phyloP scores from a whole-genome alignment of 495 filamentous ascomycete genomes.

The Pseudomonodictys pantanalensis region DNA sequence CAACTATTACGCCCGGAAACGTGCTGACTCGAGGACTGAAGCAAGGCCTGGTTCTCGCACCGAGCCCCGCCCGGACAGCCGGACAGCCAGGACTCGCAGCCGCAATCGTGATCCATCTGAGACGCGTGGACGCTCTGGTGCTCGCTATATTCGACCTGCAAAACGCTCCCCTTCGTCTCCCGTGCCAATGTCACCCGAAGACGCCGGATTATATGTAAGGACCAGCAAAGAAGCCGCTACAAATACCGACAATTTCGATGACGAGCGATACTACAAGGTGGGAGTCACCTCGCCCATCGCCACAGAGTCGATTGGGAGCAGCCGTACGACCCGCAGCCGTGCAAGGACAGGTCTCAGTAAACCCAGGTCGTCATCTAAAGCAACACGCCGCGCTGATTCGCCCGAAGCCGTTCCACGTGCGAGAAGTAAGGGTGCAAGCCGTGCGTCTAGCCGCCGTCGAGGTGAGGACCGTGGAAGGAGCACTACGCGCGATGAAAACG shows the following conservation, averaged over 20 bases:
- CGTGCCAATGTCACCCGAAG: slow-evolving; percentile 87
- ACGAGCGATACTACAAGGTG: slow-evolving; percentile 45
- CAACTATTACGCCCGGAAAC: slow-evolving; percentile 58
- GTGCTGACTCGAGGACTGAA: slow-evolving; percentile 39
- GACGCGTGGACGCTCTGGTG: slow-evolving; percentile 62
- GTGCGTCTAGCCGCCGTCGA: slow-evolving; percentile 34
- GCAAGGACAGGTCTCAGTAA: slow-evolving; percentile 27
- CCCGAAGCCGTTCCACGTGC: slow-evolving; percentile 27
- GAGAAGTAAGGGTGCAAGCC: slow-evolving; percentile 25
- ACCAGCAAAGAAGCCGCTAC: slow-evolving; percentile 28
- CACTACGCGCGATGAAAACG: slow-evolving; percentile 13
- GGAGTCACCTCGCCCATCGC: slow-evolving; percentile 41
- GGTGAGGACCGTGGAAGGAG: slow-evolving; percentile 29
- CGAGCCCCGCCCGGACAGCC: slow-evolving; percentile 27
- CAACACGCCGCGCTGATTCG: slow-evolving; percentile 32
- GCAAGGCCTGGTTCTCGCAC: slow-evolving; percentile 53
- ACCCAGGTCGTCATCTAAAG: slow-evolving; percentile 31
- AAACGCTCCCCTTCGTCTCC: slow-evolving; percentile 89
- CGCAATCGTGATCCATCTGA: slow-evolving; percentile 60
- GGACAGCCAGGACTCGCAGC: slow-evolving; percentile 46
- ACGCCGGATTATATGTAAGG: slow-evolving; percentile 41
- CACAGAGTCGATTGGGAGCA: slow-evolving; percentile 22
- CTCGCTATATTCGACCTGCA: slow-evolving; percentile 71
- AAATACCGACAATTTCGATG: slow-evolving; percentile 46
- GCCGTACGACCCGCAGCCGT: slow-evolving; percentile 24